Evolutionary conservation across 2,329 filamentous ascomycete species (phyloP), one percentile per base, ranked within the genome.

Genomic region (Xylariaceae sp.): DNA sequence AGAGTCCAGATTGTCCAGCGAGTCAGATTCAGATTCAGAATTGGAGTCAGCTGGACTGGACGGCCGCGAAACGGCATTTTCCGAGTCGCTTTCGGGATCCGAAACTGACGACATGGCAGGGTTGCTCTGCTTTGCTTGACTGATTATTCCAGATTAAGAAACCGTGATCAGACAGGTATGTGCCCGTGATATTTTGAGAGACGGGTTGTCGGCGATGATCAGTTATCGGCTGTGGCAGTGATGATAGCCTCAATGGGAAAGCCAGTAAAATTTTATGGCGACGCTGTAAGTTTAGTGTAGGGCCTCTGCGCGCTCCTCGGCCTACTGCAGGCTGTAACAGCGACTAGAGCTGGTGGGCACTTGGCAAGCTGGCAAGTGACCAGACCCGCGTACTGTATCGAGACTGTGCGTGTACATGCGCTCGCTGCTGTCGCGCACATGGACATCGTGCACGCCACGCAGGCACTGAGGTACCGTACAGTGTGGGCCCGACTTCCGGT

Each of bases 1-100:
- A 56, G 74, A 72, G 48, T 66, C 65, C 54, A 63, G 63, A 59
- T 70, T 74, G 59, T 76, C 75, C 48, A 83, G 76, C 11, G 53
- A 58, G 53, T 64, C 60, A 75, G 81, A 83, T 66, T 73, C 62
- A 3, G 63, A 61, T n/a, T 52, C 62, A 18, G 57, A 64, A 9
- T 47, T 73, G 47, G 66, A 65, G 11, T 54, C 67, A 17, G 66
- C 63, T 53, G 54, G 61, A 57, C 70, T 68, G 42, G 66, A 65
- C 49, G 57, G 59, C 23, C 57, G 58, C 44, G 61, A 61, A 48
- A 58, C 23, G 54, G 65, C 62, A 56, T 66, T 60, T 47, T 69
- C 65, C 64, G 64, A 65, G 56, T 67, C 68, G 52, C 59, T 64
- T 54, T 60, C 66, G 53, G 64, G 57, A 51, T 59, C 56, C 10